Evolutionary conservation across 306 rosid species (phyloP).

Genomic region (Rosa rugosa): DNA sequence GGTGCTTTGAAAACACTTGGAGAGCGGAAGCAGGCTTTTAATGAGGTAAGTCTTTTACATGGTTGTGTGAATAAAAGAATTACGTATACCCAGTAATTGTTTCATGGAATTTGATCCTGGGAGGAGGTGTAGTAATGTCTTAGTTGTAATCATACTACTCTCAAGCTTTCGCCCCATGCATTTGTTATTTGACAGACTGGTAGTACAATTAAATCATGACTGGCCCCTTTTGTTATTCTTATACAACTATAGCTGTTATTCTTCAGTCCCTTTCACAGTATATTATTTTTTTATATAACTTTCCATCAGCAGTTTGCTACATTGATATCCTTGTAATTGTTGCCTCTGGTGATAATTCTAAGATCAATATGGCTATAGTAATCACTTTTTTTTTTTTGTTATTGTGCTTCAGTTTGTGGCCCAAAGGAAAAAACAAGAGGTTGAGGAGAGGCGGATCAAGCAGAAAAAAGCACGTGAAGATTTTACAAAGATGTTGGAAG

Average conservation of each 20-base stretch:
- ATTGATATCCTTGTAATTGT: not conserved
- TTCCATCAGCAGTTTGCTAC: not conserved
- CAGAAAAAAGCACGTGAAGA: conserved; percentile 85
- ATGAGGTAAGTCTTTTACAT: conserved; percentile 62
- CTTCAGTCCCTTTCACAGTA: not conserved
- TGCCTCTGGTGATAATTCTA: not conserved
- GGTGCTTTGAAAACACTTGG: conserved; percentile 89
- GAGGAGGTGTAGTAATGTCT: not conserved
- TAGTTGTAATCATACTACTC: not conserved
- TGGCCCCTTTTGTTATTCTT: not conserved
- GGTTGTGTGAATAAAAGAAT: not conserved
- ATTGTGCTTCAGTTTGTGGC: conserved; percentile 58
- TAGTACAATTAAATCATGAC: not conserved
- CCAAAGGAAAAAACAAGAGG: conserved; percentile 82
- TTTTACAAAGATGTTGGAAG: conserved; percentile 85
- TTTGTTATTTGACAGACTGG: not conserved
- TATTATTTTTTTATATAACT: not conserved
- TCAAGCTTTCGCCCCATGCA: not conserved
- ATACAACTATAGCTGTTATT: not conserved
- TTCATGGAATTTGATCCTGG: not conserved
- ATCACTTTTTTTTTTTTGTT: not conserved
- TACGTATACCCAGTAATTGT: not conserved
- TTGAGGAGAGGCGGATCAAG: conserved; percentile 73
- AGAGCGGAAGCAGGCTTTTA: conserved; percentile 92
- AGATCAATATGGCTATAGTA: not conserved